These are phyloP conservation scores for Thalassia testudinum DNA, from an alignment of 116 monocot species.

Conservation along the genomic window DNA sequence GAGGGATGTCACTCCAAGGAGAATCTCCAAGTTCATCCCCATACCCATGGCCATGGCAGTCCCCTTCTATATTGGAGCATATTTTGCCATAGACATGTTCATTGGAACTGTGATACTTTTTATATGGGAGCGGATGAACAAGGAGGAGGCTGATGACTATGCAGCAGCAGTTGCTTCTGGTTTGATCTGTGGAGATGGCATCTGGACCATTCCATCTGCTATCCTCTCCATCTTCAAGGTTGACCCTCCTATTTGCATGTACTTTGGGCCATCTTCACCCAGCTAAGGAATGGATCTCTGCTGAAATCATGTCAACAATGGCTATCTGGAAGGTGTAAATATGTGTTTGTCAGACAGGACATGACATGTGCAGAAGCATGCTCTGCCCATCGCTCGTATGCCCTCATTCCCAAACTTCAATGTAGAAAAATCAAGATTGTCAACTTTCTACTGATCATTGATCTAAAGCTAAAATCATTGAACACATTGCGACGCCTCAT, in stretches of 20 bases:
- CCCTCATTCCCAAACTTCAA: too few relatives aligned
- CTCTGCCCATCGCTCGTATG: too few relatives aligned
- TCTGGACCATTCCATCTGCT: slow-evolving; percentile 81
- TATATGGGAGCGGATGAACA: slow-evolving; percentile 62
- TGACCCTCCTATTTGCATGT: slow-evolving; percentile 85
- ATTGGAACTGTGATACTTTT: slow-evolving; percentile 67
- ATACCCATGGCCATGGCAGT: slow-evolving; percentile 88
- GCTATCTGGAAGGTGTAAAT: too few relatives aligned
- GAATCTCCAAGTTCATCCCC: slow-evolving; percentile 38
- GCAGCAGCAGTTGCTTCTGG: slow-evolving; percentile 74
- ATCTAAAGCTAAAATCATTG: too few relatives aligned
- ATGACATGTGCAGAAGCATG: too few relatives aligned
- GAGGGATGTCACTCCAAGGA: slow-evolving; percentile 34
- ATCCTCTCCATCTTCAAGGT: slow-evolving; percentile 54
- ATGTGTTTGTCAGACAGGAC: too few relatives aligned
- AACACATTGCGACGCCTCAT: neutral
- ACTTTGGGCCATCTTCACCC: slow-evolving; percentile 37
- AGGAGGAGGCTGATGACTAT: slow-evolving; percentile 48
- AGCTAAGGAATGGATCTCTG: neutral
- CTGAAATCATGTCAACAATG: neutral
- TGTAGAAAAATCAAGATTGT: too few relatives aligned
- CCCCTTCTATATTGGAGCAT: slow-evolving; percentile 78
- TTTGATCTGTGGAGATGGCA: slow-evolving; percentile 84
- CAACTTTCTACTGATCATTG: too few relatives aligned
- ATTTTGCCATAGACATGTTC: slow-evolving; percentile 86